phyloP scores from a whole-genome alignment of 2,329 filamentous ascomycete species.

The Pyricularia sp. region DNA sequence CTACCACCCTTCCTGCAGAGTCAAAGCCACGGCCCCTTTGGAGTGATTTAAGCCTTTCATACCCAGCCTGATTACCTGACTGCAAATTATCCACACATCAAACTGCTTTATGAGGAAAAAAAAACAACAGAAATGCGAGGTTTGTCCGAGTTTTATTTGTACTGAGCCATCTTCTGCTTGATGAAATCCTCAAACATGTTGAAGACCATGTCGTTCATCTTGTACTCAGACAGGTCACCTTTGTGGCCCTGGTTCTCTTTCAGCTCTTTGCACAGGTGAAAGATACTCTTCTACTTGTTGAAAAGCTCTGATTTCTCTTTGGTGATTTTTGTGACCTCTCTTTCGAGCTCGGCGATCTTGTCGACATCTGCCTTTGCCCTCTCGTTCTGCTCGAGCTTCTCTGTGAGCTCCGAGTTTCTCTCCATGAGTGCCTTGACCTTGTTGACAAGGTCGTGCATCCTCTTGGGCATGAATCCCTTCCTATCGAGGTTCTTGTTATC shows the following conservation, averaged over 20 bases:
- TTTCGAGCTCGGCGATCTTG: background rate
- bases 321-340: background rate
- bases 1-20: too few species aligned
- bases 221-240: background rate
- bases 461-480: background rate
- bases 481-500: background rate
- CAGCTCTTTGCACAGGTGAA: background rate
- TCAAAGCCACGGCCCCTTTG: too few species aligned
- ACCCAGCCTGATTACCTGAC: too few species aligned
- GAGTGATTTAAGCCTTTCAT: too few species aligned
- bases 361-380: background rate
- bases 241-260: background rate
- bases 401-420: background rate
- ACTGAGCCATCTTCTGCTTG: background rate
- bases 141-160: background rate
- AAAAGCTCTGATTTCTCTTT: background rate
- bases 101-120: background rate
- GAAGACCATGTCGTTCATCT: background rate
- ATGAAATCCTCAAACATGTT: background rate
- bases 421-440: background rate
- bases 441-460: background rate
- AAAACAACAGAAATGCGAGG: background rate
- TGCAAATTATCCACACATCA: background rate
- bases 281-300: background rate
- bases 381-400: background rate